Base-by-base conservation (phyloP, 768 basidiomycete genomes). In the Suillus fuscotomentosus region DNA sequence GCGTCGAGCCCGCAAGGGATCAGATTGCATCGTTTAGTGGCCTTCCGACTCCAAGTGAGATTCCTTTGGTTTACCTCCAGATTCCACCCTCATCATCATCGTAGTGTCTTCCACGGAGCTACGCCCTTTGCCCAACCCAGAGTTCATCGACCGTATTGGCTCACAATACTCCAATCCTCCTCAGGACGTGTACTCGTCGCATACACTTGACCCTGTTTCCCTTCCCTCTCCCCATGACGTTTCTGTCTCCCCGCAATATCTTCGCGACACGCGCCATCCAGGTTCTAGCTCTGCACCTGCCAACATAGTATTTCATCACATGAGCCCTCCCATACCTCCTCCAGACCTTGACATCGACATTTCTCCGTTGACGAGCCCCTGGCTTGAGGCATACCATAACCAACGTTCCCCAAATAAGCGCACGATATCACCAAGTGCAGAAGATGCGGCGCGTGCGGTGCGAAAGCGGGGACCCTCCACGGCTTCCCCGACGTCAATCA, bases 311-410 rank as follows among this genome's bases (percentile, higher is more conserved):
- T 94, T 94, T 70, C 57, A 8, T 27, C 80, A 79, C 13, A 78
- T 70, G 14, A 80, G 75, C n/a, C 81, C 69, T 67, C 79, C 76
- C 43, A 71, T 72, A 45, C 71, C 77, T 2, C 79, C 82, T 0
- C 75, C 79, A 24, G 86, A 90, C 62, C 74, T 90, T 34, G 90
- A 89, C 64, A 82, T 88, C 64, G 89, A 94, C 65, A 86, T 94
- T 56, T 91, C 90, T 1, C 91, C 92, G 0, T 78, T 94, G 24
- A 90, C 90, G 0, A 92, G 91, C 67, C 91, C 91, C 1, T 92
- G 91, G 90, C 81, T 94, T 0, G 89, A 86, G 5, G 84, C 90
- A 5, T 81, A 84, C 60, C 81, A 82, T 31, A 78, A 80, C 43
- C 69, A 69, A 24, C 71, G 77, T 64, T 67, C 68, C 1, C 50